Percentiles rank a stretch among this genome's conserved stretches.
phyloP scores from a whole-genome alignment of 1,284 basidiomycete species.

The Phylloporus sp. region DNA sequence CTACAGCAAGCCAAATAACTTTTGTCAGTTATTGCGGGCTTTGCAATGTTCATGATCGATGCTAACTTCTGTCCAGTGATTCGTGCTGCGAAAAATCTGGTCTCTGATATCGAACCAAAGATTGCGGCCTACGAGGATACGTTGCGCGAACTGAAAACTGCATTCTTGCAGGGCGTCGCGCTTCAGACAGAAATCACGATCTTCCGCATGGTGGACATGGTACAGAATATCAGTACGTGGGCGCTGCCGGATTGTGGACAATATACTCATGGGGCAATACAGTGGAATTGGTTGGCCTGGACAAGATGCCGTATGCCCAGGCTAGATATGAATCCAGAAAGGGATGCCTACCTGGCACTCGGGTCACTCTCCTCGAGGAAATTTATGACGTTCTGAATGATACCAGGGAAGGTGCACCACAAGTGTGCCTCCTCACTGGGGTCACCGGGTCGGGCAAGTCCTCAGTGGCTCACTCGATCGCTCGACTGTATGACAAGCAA shows the following conservation, averaged over 20 bases:
- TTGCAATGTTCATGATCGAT: background rate
- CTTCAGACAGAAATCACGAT: background rate
- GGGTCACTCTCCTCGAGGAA: background rate
- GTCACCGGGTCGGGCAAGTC: no score
- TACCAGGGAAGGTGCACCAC: background rate
- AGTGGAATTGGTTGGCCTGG: background rate
- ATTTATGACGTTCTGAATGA: conserved; percentile 1
- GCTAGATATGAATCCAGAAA: background rate
- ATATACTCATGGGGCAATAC: background rate
- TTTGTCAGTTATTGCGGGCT: background rate
- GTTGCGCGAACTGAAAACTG: background rate
- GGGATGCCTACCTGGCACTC: background rate
- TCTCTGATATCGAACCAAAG: background rate
- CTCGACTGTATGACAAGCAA: no score
- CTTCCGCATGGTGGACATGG: background rate
- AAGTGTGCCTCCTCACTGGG: no score
- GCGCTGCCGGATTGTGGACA: background rate
- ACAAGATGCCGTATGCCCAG: background rate
- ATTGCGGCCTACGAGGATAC: background rate
- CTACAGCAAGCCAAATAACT: no score
- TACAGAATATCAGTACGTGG: background rate
- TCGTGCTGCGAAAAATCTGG: background rate
- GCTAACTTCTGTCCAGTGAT: no score
- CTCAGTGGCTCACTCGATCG: no score
- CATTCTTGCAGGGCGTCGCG: background rate